A percentile compares a stretch with the other conserved stretches of the same genome.
Evolutionary conservation across 2,329 filamentous ascomycete genomes (phyloP).

Genomic region (Calonectria hawksworthii): DNA sequence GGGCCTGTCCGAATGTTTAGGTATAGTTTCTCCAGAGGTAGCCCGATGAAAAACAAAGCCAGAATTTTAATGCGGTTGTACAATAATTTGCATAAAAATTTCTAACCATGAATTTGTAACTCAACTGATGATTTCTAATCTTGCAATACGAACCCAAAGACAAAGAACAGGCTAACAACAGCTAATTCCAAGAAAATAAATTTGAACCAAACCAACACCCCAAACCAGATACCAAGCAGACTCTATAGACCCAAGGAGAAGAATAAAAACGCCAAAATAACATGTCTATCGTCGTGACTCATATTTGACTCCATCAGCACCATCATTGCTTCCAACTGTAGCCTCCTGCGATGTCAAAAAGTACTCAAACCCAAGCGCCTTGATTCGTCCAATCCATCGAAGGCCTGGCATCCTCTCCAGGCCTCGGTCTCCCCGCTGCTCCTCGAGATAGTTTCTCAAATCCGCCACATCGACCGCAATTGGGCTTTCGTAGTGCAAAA

Average conservation of each 20-base stretch:
- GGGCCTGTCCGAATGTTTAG: no score
- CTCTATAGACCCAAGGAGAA: not conserved
- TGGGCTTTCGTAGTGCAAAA: not conserved
- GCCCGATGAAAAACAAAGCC: no score
- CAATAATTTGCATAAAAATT: not conserved
- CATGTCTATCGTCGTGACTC: not conserved
- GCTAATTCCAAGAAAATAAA: not conserved
- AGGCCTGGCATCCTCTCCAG: not conserved
- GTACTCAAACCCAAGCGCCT: not conserved
- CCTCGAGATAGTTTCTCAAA: not conserved
- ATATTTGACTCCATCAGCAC: not conserved
- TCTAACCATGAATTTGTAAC: not conserved
- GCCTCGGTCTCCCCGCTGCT: not conserved
- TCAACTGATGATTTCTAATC: not conserved
- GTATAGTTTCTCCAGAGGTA: no score
- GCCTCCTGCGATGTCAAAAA: not conserved
- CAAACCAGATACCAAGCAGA: not conserved
- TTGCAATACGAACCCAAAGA: not conserved
- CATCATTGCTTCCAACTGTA: not conserved
- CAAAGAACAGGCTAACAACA: not conserved
- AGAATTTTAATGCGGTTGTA: no score
- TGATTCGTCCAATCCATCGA: not conserved
- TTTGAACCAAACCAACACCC: not conserved
- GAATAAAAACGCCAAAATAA: not conserved
- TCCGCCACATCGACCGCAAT: not conserved